Conservation (phyloP, 257 asterid genomes). For the Solanum neorickii region DNA sequence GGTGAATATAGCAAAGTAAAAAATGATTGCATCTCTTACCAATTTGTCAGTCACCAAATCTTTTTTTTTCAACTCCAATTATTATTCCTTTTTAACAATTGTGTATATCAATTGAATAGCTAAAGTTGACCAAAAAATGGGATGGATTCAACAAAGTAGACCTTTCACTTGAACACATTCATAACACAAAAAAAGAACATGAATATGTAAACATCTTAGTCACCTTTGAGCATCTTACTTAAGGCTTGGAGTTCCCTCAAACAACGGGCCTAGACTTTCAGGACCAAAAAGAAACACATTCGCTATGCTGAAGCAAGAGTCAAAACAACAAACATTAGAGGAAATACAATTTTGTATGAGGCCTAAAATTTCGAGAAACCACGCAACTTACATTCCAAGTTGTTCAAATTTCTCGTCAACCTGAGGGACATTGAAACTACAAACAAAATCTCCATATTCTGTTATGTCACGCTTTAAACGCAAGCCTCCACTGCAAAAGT, state of each 20-base stretch:
- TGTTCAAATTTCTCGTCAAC: conserved; percentile 85
- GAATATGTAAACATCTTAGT: neutral
- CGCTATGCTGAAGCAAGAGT: conserved; percentile 36
- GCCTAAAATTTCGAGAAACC: neutral
- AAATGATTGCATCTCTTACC: too few species aligned
- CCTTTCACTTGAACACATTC: neutral
- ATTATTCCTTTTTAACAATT: too few species aligned
- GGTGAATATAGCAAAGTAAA: too few species aligned
- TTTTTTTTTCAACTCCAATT: too few species aligned
- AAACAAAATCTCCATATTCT: neutral
- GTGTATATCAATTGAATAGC: too few species aligned
- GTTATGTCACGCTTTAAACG: too few species aligned
- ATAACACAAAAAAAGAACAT: neutral
- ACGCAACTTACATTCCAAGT: conserved; percentile 76
- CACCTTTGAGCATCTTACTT: conserved; percentile 96
- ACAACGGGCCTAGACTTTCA: conserved; percentile 75
- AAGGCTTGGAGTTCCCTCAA: conserved; percentile 97
- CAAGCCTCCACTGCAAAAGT: too few species aligned
- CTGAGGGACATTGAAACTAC: neutral
- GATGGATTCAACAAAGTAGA: neutral
- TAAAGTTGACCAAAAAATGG: too few species aligned
- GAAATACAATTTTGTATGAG: neutral
- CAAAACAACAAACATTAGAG: conserved; percentile 2
- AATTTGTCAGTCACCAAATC: too few species aligned
- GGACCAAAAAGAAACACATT: conserved; percentile 77